Conservation (phyloP, 1,284 basidiomycete species). For the Irpex sp. region DNA sequence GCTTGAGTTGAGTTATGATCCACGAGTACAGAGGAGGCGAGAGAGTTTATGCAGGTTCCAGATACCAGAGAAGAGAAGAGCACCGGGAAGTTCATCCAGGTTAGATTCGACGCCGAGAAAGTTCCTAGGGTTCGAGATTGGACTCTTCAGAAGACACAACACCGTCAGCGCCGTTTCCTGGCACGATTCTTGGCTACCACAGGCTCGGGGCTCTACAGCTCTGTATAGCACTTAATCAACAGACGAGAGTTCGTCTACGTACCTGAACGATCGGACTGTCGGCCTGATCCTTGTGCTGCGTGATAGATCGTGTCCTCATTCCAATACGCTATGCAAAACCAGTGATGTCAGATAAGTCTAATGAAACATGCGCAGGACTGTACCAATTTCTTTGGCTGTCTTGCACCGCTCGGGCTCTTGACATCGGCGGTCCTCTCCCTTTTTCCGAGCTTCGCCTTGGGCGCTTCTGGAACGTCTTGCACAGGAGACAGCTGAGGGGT, state of each 20-base stretch:
- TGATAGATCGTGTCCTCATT: conserved; percentile 2
- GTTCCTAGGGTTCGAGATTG: background rate
- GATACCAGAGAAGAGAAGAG: background rate
- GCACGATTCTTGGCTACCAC: conserved; percentile 3
- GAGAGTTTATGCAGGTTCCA: background rate
- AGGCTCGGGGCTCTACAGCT: background rate
- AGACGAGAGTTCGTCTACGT: background rate
- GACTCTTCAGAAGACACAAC: background rate
- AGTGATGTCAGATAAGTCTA: background rate
- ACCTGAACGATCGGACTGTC: conserved; percentile 10
- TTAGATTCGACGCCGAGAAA: background rate
- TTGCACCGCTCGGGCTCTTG: conserved; percentile 7
- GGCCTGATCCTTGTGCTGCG: background rate
- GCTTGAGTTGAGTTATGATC: background rate
- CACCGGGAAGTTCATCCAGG: background rate
- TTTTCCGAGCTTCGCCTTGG: conserved; percentile 26
- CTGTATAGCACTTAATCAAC: background rate
- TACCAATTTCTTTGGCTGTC: conserved; percentile 14
- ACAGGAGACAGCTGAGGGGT: background rate
- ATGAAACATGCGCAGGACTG: background rate
- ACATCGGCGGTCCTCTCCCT: conserved; percentile 11
- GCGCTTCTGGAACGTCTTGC: background rate
- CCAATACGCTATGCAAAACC: conserved; percentile 5
- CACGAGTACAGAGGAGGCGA: background rate
- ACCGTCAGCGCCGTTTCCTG: conserved; percentile 13